These are phyloP conservation scores for Hippophae gyantsensis DNA, from an alignment of 306 rosid genomes.

Conservation along the genomic window DNA sequence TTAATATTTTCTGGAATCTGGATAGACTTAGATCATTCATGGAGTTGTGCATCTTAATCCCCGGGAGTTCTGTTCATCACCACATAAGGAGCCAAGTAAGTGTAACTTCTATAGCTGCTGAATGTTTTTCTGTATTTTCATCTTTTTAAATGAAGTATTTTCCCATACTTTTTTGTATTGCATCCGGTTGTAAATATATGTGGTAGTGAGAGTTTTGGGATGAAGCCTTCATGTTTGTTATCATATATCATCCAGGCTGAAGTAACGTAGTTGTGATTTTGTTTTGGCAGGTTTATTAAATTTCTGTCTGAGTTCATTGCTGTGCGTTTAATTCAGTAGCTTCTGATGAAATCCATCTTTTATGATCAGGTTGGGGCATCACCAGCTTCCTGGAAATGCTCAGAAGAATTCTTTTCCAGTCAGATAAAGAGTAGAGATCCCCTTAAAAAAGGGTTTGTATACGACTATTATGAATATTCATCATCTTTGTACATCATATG, in stretches of 20 bases:
- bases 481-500: neutral
- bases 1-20: slow-evolving; percentile 11
- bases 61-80: slow-evolving; percentile 52
- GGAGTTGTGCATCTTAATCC: slow-evolving; percentile 87
- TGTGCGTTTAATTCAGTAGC: too few relatives aligned
- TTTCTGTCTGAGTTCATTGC: too few relatives aligned
- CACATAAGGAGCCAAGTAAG: slow-evolving; percentile 41
- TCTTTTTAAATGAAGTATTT: neutral
- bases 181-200: too few relatives aligned
- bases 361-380: slow-evolving; percentile 52
- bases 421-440: slow-evolving; percentile 88
- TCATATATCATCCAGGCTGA: too few relatives aligned
- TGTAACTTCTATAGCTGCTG: slow-evolving; percentile 10
- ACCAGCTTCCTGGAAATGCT: slow-evolving; percentile 97
- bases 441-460: slow-evolving; percentile 74
- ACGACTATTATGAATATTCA: slow-evolving; percentile 9
- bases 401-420: slow-evolving; percentile 72
- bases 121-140: slow-evolving; percentile 7
- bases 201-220: too few relatives aligned
- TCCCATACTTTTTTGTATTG: neutral
- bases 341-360: neutral
- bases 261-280: too few relatives aligned
- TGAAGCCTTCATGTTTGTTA: too few relatives aligned
- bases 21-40: slow-evolving; percentile 85
- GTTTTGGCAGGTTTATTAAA: too few relatives aligned